Evolutionary conservation across 2,329 filamentous ascomycete genomes (phyloP), one percentile per base, ranked within the genome.

Genomic region (Botrytis elliptica): DNA sequence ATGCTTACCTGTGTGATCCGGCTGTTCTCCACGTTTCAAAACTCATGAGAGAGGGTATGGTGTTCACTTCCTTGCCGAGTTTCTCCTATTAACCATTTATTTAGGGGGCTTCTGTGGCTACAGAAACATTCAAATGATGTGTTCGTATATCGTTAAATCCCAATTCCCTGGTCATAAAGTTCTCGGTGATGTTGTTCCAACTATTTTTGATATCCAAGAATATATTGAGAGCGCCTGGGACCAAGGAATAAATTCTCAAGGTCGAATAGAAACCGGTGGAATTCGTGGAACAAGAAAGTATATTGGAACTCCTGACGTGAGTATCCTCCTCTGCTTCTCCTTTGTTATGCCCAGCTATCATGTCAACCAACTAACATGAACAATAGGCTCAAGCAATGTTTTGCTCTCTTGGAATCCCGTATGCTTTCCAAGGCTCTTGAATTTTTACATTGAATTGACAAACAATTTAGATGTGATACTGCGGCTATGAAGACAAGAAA

Each of bases 31-130:
- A 98, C 79, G 87, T 98, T 40, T 93, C 92, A 70, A 97, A 97
- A 79, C 86, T 97, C 70, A 88, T 87, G n/a, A 87, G 85, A 75
- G 95, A 97, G 84, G 90, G 89, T 87, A 81, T 46, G 77, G 22
- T n/a, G 29, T n/a, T 69, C n/a, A n/a, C 40, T 55, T 46, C 5
- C 46, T 5, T 33, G 3, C n/a, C 16, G 25, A 46, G 66, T 42
- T 65, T 33, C 70, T 75, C 59, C 75, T 59, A 40, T 49, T 16
- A 42, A 72, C 6, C 3, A 44, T 18, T 40, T 42, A 9, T 20
- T 25, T 36, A 89, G 94, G 94, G 36, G 93, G 94, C 9, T 98
- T 98, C 81, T 98, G 95, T 81, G 95, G 95, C 5, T 98, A 98
- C 81, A 89, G 95, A 59, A 98, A 97, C 80, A 97, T 97, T 46